phyloP scores from a whole-genome alignment of 2,329 filamentous ascomycete genomes.

The Aureobasidium sp. region DNA sequence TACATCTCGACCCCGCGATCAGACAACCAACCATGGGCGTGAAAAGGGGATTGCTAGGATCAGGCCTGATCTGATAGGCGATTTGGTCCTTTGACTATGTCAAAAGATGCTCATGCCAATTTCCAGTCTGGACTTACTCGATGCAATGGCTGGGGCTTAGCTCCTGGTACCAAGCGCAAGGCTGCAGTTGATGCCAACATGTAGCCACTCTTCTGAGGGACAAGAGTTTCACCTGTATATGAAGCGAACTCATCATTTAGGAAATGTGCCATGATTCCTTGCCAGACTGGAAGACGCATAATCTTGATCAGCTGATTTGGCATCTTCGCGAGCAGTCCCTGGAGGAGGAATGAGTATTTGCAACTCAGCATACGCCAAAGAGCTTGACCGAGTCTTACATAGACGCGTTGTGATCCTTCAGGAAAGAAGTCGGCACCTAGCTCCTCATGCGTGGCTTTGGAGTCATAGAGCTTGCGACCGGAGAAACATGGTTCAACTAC shows the following conservation, averaged over 20 bases:
- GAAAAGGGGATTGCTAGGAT: conserved; percentile 1
- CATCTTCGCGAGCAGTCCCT: not conserved
- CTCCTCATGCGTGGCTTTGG: not conserved
- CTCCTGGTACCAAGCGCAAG: not conserved
- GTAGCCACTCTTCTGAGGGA: conserved; percentile 1
- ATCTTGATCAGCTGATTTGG: not conserved
- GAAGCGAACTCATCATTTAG: conserved; percentile 8
- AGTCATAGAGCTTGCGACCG: not conserved
- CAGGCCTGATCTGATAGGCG: not conserved
- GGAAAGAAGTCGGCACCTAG: conserved; percentile 2
- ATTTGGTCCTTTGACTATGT: not conserved
- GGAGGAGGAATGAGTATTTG: not conserved
- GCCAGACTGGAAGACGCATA: not conserved
- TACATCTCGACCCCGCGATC: conserved; percentile 1
- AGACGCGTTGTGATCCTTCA: conserved; percentile 1
- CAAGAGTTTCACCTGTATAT: not conserved
- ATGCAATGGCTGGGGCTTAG: not conserved
- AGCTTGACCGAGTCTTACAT: not conserved
- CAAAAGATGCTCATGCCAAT: too few species aligned
- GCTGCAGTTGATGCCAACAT: conserved; percentile 7
- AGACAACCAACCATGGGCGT: conserved; percentile 2
- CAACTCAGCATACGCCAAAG: too few species aligned
- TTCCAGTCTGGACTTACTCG: not conserved
- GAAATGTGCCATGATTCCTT: not conserved
- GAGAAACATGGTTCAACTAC: not conserved